Evolutionary conservation across 805 yeast species (phyloP), one percentile per base, ranked within the genome.

Genomic region (Jamesozyma gamospora): DNA sequence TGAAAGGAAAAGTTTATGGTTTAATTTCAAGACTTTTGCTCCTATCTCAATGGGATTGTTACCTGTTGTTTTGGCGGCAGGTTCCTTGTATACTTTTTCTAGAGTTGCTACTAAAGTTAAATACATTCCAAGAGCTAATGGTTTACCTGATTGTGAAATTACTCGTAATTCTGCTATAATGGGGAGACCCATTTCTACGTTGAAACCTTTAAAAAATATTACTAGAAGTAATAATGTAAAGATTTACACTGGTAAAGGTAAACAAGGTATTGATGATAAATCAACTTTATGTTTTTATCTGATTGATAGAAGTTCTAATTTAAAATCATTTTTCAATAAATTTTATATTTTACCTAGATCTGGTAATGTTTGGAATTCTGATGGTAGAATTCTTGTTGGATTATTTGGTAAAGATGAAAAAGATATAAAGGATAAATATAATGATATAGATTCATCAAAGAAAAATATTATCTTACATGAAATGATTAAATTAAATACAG

Each of bases 221-320:
- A 44, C 34, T n/a, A 50, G 53, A 34, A 43, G 40, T 24, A 41
- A 39, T 6, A 46, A 38, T 32, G 46, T 47, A 9, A 43, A 45
- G 17, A 52, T 55, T 9, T 58, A 45, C 29, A 58, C 64, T 1
- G 62, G 64, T 2, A 44, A 37, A 3, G 63, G 64, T 7, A 17
- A 39, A 2, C 59, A 55, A 34, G 60, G 61, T 12, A 45, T 56
- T 18, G 62, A 56, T n/a, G 61, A 58, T 41, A 49, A 46, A 25
- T 46, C 50, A 3, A 50, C 62, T 0, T 53, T 51, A 34, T 45
- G 48, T 1, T 57, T 58, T 39, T 50, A 49, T 27, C 42, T 58
- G 11, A 41, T 42, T 11, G 56, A 56, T 39, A 41, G 42, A 14
- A 40, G 40, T 18, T 37, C 43, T 1, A 17, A 28, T 7, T 28